Base-by-base conservation (phyloP, 305 asterid species). In the Stenogyne calaminthoides region DNA sequence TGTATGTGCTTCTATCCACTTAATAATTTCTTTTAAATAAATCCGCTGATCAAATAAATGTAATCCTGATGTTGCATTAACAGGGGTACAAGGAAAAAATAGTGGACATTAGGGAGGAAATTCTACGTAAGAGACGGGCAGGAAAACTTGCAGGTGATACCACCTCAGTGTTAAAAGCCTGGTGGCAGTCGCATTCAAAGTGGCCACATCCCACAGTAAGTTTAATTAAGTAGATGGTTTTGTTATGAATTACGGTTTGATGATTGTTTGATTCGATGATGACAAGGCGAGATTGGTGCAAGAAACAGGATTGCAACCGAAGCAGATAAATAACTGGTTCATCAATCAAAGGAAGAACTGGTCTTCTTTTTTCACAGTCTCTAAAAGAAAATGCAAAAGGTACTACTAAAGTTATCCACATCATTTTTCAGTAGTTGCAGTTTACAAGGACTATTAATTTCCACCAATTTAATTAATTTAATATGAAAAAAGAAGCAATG, bases 261-360 rank as follows among this genome's bases (percentile, higher is more conserved):
- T 15, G 32, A 63, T 42, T 14, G 9, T 2, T 57, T 51, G 7
- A 3, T 0, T 29, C 5, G 34, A 42, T 42, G n/a, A n/a, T n/a
- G 55, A 86, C 52, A 87, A 84, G 84, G 79, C 81, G 40, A 76
- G 84, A 76, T 75, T 87, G 83, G 91, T 87, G 63, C 82, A 83
- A 52, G 89, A 83, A 83, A 87, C 88, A 4, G 88, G 91, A 2
- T 75, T 87, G 80, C 89, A 87, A 73, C 70, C 84, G 61, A 84
- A 87, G 79, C 89, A 87, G 82, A 84, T 86, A 74, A 86, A 82
- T 25, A 85, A 85, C 73, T n/a, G n/a, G n/a, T n/a, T n/a, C n/a
- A n/a, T n/a, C n/a, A n/a, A n/a, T n/a, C n/a, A n/a, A n/a, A n/a
- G n/a, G n/a, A n/a, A n/a, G n/a, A n/a, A n/a, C n/a, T n/a, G 74